Percentiles rank a stretch among this genome's conserved stretches.
Conservation (phyloP, 2,329 filamentous ascomycete genomes). For the Nemania serpens region DNA sequence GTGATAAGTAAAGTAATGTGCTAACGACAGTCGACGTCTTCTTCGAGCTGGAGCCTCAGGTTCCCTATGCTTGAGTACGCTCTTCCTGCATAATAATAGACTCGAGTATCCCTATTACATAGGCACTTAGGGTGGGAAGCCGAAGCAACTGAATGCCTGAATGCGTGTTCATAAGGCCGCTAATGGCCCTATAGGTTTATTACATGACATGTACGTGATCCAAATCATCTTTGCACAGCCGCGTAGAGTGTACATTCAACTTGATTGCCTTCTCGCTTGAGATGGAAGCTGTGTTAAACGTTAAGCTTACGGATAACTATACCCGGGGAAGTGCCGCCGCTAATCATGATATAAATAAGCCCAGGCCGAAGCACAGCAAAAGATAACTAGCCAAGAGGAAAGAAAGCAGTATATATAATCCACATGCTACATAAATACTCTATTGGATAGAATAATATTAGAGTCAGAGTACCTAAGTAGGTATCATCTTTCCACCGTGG, state of each 20-base stretch:
- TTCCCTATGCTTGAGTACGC: background rate
- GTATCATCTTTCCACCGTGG: background rate
- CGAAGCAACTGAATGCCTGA: background rate
- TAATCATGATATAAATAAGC: background rate
- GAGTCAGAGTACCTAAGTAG: no score
- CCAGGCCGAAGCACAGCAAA: background rate
- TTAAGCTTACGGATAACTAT: conserved; percentile 13
- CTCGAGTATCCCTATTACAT: background rate
- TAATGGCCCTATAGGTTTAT: background rate
- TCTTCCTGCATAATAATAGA: background rate
- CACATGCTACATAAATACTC: background rate
- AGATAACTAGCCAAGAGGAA: background rate
- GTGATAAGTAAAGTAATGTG: conserved; percentile 1
- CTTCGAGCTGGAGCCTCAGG: background rate
- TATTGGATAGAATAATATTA: background rate
- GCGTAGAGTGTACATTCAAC: background rate
- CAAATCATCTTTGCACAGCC: conserved; percentile 4
- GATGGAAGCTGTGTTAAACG: conserved; percentile 2
- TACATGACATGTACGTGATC: conserved; percentile 2
- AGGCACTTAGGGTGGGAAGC: background rate
- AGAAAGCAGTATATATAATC: conserved; percentile 2
- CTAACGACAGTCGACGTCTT: background rate
- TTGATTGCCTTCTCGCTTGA: conserved; percentile 1
- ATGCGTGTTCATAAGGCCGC: conserved; percentile 6
- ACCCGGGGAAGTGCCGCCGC: conserved; percentile 1